These are phyloP conservation scores for Mucor lusitanicus DNA, from an alignment of 371 early-diverging fungal species.

Conservation along the genomic window DNA sequence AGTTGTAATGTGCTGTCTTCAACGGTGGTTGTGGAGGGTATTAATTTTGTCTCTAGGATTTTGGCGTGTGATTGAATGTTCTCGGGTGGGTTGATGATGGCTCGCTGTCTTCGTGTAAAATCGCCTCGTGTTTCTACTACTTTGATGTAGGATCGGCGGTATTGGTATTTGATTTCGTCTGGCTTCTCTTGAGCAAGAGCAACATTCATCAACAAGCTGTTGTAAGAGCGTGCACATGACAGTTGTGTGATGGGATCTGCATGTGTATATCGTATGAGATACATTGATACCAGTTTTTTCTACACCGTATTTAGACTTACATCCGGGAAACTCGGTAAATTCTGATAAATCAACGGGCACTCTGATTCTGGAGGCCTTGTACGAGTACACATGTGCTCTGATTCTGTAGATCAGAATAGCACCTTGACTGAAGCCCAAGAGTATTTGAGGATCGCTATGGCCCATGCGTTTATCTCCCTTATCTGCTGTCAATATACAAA, in stretches of 20 bases:
- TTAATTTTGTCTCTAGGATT: background rate
- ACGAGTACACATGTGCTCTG: constrained; percentile 14
- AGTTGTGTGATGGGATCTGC: constrained; percentile 15
- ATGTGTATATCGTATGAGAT: background rate
- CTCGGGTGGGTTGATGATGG: constrained; percentile 1
- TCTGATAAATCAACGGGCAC: constrained; percentile 18
- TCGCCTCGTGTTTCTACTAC: constrained; percentile 9
- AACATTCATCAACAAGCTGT: constrained; percentile 11
- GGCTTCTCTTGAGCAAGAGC: constrained; percentile 18
- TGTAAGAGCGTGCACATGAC: constrained; percentile 14
- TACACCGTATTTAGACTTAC: background rate
- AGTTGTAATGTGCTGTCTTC: background rate
- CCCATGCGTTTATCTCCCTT: constrained; percentile 17
- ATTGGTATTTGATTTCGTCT: background rate
- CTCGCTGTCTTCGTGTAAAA: constrained; percentile 4
- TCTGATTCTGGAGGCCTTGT: constrained; percentile 10
- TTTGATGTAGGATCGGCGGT: constrained; percentile 5
- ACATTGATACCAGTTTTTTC: background rate
- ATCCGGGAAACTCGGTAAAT: constrained; percentile 15
- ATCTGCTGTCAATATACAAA: constrained; percentile 17
- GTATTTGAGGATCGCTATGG: constrained; percentile 17
- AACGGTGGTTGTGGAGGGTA: background rate
- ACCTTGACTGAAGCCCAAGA: constrained; percentile 14
- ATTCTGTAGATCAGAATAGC: constrained; percentile 11
- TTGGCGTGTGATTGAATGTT: background rate